phyloP scores from a whole-genome alignment of 805 yeast genomes.

The Wickerhamiella siamensis region DNA sequence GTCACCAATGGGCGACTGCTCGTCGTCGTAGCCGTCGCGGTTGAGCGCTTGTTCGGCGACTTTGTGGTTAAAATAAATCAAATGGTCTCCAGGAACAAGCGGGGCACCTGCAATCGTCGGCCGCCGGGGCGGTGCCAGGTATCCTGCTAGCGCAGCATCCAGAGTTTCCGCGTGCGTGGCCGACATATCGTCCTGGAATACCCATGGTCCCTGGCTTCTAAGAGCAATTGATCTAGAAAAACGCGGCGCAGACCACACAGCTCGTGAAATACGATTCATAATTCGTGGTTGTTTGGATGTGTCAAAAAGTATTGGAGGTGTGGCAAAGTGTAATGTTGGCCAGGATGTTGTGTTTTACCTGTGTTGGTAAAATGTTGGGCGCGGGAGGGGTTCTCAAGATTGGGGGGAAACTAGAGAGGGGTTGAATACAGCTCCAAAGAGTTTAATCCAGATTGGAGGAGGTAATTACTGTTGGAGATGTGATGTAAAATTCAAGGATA shows the following conservation, averaged over 20 bases:
- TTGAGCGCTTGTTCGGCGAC: slow-evolving; percentile 36
- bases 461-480: no score
- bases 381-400: no score
- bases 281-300: no score
- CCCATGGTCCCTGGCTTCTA: slow-evolving; percentile 15
- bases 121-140: slow-evolving; percentile 14
- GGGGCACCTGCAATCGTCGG: slow-evolving; percentile 12
- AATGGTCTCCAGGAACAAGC: slow-evolving; percentile 40
- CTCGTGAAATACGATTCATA: no score
- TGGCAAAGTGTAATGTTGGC: no score
- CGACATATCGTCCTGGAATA: slow-evolving; percentile 20
- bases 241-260: neutral
- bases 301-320: no score
- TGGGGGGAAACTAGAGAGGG: no score
- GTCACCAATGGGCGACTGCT: slow-evolving; percentile 46
- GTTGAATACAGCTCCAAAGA: no score
- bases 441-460: no score
- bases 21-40: slow-evolving; percentile 66
- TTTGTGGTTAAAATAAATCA: slow-evolving; percentile 52
- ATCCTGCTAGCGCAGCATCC: slow-evolving; percentile 19
- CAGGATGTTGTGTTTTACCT: no score
- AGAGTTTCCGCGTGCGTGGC: slow-evolving; percentile 19
- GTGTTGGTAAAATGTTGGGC: no score
- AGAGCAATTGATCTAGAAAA: neutral
- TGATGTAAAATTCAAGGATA: no score